These are phyloP conservation scores for Ophiorrhiza pumila DNA, from an alignment of 257 asterid genomes.

Conservation along the genomic window DNA sequence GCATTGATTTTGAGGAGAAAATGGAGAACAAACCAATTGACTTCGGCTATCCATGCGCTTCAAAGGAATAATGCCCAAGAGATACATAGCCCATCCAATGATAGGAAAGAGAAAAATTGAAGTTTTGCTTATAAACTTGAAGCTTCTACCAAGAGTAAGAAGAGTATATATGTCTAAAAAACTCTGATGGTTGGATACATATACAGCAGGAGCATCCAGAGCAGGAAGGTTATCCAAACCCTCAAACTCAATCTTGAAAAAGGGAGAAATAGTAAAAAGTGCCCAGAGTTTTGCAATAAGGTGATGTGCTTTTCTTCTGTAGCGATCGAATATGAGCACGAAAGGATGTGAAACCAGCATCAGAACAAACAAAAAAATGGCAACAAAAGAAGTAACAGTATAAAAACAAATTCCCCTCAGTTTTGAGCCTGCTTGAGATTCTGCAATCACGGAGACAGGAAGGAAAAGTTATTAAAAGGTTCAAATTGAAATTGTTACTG, in stretches of 20 bases:
- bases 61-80: constrained; percentile 81
- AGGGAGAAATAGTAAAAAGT: constrained; percentile 58
- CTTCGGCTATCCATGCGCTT: constrained; percentile 98
- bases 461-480: constrained; percentile 10
- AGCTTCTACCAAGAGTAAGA: constrained; percentile 83
- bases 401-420: constrained; percentile 77
- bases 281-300: constrained; percentile 81
- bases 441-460: constrained; percentile 42
- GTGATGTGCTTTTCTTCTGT: constrained; percentile 72
- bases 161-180: constrained; percentile 88
- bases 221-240: constrained; percentile 87
- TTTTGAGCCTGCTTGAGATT: constrained; percentile 51
- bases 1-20: constrained; percentile 1
- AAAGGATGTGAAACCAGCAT: constrained; percentile 86
- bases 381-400: constrained; percentile 56
- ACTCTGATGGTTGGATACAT: constrained; percentile 96
- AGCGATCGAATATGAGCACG: constrained; percentile 75
- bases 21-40: constrained; percentile 57
- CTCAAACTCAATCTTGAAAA: constrained; percentile 64
- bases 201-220: constrained; percentile 72
- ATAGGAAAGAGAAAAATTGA: constrained; percentile 82
- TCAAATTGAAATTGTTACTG: not conserved
- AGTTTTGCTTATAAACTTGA: constrained; percentile 97
- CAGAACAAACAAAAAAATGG: constrained; percentile 57
- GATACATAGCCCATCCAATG: constrained; percentile 97